Evolutionary conservation across 371 early-diverging fungal species (phyloP).

Genomic region (Apophysomyces elegans): DNA sequence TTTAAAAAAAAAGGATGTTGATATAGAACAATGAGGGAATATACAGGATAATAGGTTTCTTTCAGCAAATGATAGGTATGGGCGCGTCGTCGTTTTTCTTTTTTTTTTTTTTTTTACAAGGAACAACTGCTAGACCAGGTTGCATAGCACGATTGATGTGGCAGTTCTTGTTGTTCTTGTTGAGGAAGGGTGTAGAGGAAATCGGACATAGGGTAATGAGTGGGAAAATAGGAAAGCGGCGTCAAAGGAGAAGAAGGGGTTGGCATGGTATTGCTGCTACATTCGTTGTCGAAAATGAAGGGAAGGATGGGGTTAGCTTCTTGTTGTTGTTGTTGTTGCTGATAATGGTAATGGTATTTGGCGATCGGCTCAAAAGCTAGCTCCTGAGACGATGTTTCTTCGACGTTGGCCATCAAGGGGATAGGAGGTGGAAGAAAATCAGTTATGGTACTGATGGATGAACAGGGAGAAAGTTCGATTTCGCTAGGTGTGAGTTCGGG

Average conservation of each 20-base stretch:
- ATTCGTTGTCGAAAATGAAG: background rate
- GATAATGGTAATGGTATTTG: background rate
- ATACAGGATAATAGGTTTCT: no score
- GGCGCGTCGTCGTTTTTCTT: no score
- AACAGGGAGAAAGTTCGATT: background rate
- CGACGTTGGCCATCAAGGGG: background rate
- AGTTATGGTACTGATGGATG: background rate
- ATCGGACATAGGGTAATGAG: background rate
- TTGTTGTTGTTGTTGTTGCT: background rate
- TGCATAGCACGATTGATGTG: background rate
- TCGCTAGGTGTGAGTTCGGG: background rate
- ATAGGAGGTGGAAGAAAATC: conserved; percentile 4
- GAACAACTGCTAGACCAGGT: background rate
- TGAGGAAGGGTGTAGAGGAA: background rate
- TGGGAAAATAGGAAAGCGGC: background rate
- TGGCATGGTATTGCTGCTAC: background rate
- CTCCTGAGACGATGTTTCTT: background rate
- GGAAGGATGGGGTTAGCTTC: background rate
- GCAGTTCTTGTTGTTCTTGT: background rate
- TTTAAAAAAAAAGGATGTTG: no score
- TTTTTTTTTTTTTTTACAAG: no score
- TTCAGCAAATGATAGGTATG: no score
- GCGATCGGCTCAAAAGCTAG: background rate
- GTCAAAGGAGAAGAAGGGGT: background rate
- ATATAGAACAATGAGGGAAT: no score